Conservation (phyloP, 2,329 filamentous ascomycete genomes). For the Fusarium proliferatum region DNA sequence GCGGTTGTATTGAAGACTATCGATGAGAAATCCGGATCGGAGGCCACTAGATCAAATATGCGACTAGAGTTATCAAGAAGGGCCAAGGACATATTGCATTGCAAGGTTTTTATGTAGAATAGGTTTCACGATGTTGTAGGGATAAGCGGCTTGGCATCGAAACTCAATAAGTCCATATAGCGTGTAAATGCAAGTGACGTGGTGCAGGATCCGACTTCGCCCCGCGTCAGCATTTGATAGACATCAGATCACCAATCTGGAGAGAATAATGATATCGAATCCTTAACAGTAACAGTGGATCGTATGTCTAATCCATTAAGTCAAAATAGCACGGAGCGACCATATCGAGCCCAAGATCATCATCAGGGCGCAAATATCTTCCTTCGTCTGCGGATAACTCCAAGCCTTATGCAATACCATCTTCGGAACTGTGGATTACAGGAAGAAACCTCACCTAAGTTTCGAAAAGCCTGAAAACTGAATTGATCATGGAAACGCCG, state of each 20-base stretch:
- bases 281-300: not conserved
- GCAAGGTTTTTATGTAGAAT: too few relatives aligned
- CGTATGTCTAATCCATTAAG: rapidly evolving
- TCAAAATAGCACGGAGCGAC: rapidly evolving
- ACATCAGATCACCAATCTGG: not conserved
- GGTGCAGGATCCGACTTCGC: not conserved
- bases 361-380: not conserved
- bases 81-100: too few relatives aligned
- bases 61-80: too few relatives aligned
- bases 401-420: rapidly evolving
- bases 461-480: rapidly evolving
- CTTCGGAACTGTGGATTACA: not conserved
- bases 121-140: not conserved
- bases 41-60: too few relatives aligned
- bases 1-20: too few relatives aligned
- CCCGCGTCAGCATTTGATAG: not conserved
- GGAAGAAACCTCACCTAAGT: rapidly evolving
- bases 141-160: not conserved
- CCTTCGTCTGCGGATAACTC: not conserved
- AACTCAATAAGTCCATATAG: not conserved
- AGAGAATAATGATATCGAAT: not conserved
- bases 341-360: rapidly evolving
- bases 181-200: not conserved
- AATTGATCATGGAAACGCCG: not conserved
- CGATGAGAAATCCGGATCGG: too few relatives aligned